Percentiles rank a stretch among this genome's conserved stretches.
Conservation (phyloP, 306 rosid species). For the apple (Malus domestica) region ASM211411v1 NC_041798.1:28866001-28866500, state of each 20-base stretch:
- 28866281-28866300: slow-evolving; percentile 79
- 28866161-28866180: slow-evolving; percentile 99
- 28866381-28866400: slow-evolving; percentile 82
- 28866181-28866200: slow-evolving; percentile 79
- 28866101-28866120: background rate
- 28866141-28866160: slow-evolving; percentile 8
- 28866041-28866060: slow-evolving; percentile 12
- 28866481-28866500: slow-evolving; percentile 33
- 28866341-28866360: slow-evolving; percentile 91
- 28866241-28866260: slow-evolving; percentile 80
- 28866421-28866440: slow-evolving; percentile 69
- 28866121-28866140: background rate
- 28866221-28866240: slow-evolving; percentile 83
- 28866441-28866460: slow-evolving; percentile 61
- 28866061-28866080: background rate
- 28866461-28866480: slow-evolving; percentile 61
- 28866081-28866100: background rate
- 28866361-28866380: slow-evolving; percentile 90
- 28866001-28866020: slow-evolving; percentile 94
- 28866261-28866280: slow-evolving; percentile 72
- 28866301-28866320: slow-evolving; percentile 80
- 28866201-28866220: slow-evolving; percentile 81
- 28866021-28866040: slow-evolving; percentile 94
- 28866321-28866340: slow-evolving; percentile 89
- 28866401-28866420: slow-evolving; percentile 69